A percentile compares a stretch with the other conserved stretches of the same genome.
Evolutionary conservation across 306 rosid genomes (phyloP).

Genomic region (Cicer judaicum): DNA sequence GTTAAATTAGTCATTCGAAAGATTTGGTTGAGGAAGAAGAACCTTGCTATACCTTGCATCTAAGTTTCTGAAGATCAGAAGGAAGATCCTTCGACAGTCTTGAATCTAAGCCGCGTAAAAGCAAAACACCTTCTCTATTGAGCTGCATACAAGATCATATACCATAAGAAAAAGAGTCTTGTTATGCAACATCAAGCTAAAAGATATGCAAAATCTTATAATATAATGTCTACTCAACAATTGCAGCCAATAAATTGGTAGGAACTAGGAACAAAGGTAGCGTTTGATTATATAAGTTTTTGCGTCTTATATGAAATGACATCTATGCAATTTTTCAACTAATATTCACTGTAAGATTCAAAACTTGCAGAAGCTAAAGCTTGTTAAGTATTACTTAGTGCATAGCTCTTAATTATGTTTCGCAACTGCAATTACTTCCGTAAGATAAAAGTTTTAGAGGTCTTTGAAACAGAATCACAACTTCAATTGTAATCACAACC

Average conservation of each 20-base stretch:
- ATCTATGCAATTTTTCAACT: background rate
- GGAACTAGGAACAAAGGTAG: background rate
- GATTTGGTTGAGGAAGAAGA: background rate
- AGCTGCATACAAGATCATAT: constrained; percentile 58
- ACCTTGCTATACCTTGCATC: constrained; percentile 77
- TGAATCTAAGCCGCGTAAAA: constrained; percentile 89
- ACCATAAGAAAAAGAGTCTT: background rate
- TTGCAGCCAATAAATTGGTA: constrained; percentile 25
- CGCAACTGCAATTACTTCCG: too few relatives aligned
- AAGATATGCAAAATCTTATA: background rate
- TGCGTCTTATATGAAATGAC: background rate
- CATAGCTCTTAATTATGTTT: too few relatives aligned
- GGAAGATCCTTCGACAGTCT: constrained; percentile 94
- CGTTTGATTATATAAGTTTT: constrained; percentile 1
- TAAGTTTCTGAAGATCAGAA: constrained; percentile 94
- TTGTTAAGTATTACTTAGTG: background rate
- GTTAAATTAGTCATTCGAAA: too few relatives aligned
- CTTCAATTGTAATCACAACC: too few relatives aligned
- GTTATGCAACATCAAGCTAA: background rate
- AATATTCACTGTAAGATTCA: background rate
- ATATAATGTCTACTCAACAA: background rate
- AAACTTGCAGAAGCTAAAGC: constrained; percentile 31
- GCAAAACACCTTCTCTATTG: constrained; percentile 90
- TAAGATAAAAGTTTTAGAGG: too few relatives aligned
- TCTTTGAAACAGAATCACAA: too few relatives aligned